These are phyloP conservation scores for Mrakia hoshinonis DNA, from an alignment of 768 basidiomycete genomes.

Conservation along the genomic window DNA sequence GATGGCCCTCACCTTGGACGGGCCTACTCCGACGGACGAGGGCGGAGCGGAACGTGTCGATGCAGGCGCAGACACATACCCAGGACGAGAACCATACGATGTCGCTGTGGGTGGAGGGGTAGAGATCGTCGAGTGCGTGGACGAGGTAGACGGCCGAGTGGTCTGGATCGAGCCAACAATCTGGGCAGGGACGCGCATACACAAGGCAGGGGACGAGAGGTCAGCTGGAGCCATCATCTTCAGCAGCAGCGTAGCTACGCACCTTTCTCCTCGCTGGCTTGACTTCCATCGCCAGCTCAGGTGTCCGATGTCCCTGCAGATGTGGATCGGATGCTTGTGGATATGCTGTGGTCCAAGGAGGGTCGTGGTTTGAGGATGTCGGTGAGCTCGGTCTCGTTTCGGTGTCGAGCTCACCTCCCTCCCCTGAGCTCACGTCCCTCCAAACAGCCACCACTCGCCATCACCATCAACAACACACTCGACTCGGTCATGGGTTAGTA, in stretches of 20 bases:
- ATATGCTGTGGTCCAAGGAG: neutral
- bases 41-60: conserved; percentile 6
- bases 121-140: neutral
- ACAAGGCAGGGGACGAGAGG: neutral
- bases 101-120: neutral
- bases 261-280: conserved; percentile 17
- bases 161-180: neutral
- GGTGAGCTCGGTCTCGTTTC: neutral
- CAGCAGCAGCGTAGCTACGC: neutral
- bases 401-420: neutral
- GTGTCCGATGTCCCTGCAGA: neutral
- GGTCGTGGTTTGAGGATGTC: neutral
- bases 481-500: neutral
- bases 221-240: neutral
- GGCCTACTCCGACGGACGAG: neutral
- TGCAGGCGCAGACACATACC: neutral
- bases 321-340: neutral
- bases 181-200: neutral
- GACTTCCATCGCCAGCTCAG: neutral
- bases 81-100: neutral
- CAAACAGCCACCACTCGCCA: neutral
- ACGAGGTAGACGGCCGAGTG: neutral
- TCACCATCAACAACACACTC: neutral
- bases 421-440: too few species aligned
- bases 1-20: conserved; percentile 1